Evolutionary conservation across 2,329 filamentous ascomycete genomes (phyloP).

Genomic region (Gnomoniopsis sp.): DNA sequence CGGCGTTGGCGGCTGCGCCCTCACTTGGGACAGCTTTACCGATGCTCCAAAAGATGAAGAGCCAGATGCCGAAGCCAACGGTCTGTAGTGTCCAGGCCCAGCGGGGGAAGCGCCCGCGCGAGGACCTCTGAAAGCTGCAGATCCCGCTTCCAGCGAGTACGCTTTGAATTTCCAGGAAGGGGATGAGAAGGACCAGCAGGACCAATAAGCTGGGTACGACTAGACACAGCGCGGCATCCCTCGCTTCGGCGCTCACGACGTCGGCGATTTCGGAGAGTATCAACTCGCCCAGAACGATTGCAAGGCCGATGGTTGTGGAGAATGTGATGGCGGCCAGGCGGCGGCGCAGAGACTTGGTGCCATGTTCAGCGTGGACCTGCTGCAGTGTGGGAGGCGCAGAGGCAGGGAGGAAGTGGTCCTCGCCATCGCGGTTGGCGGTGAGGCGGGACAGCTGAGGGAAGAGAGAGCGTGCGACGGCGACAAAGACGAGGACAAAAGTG

Average conservation of each 20-base stretch:
- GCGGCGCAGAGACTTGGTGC: conserved; percentile 46
- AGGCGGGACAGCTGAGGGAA: conserved; percentile 68
- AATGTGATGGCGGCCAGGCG: conserved; percentile 63
- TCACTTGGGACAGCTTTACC: conserved; percentile 57
- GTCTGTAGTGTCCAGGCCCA: conserved; percentile 63
- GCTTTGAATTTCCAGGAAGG: conserved; percentile 73
- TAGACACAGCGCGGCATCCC: conserved; percentile 63
- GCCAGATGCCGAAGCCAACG: conserved; percentile 63
- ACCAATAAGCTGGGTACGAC: conserved; percentile 70
- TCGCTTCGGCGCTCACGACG: conserved; percentile 63
- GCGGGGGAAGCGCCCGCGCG: conserved; percentile 53
- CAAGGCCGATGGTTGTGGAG: conserved; percentile 71
- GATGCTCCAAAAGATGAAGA: conserved; percentile 73
- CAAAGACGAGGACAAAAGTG: conserved; percentile 63
- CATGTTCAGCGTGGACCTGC: conserved; percentile 57
- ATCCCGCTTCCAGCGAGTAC: conserved; percentile 51
- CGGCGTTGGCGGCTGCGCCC: conserved; percentile 8
- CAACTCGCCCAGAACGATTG: conserved; percentile 73
- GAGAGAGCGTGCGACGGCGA: conserved; percentile 63
- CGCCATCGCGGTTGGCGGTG: conserved; percentile 47
- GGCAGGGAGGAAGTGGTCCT: conserved; percentile 59
- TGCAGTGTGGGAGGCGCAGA: conserved; percentile 58
- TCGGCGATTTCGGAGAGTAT: conserved; percentile 83
- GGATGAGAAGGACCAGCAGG: conserved; percentile 70
- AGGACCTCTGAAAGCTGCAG: conserved; percentile 60